A percentile compares a stretch with the other conserved stretches of the same genome.
phyloP scores from a whole-genome alignment of 768 basidiomycete genomes.

The Boletus eberwhitei region DNA sequence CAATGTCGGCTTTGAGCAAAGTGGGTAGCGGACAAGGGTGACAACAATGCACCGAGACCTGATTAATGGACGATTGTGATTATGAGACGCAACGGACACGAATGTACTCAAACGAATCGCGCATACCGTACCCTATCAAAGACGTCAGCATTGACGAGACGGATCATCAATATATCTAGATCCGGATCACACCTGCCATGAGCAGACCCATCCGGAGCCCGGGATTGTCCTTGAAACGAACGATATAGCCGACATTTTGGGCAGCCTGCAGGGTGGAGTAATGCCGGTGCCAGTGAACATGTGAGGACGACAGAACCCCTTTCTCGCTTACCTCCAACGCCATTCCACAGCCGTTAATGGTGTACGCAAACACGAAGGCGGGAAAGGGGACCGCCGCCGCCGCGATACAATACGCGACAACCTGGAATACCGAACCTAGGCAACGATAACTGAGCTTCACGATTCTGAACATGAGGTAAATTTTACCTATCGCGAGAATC shows the following conservation, averaged over 20 bases:
- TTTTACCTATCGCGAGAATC: slow-evolving; percentile 38
- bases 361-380: slow-evolving; percentile 1
- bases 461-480: slow-evolving; percentile 30
- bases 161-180: slow-evolving; percentile 22
- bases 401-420: not conserved
- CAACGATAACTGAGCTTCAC: slow-evolving; percentile 18
- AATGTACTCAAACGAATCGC: not conserved
- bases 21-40: not conserved
- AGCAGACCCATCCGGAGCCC: slow-evolving; percentile 35
- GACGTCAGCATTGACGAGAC: not conserved
- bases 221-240: slow-evolving; percentile 36
- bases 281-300: not conserved
- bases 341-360: slow-evolving; percentile 2
- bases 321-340: slow-evolving; percentile 1
- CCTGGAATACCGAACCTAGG: not conserved
- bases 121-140: slow-evolving; percentile 1
- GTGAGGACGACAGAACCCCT: slow-evolving; percentile 20
- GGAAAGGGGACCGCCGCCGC: not conserved
- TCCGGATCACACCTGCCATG: slow-evolving; percentile 41
- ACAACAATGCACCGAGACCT: slow-evolving; percentile 1
- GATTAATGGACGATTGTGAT: not conserved
- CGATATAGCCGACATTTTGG: slow-evolving; percentile 41
- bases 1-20: not conserved
- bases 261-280: slow-evolving; percentile 31
- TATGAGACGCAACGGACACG: not conserved